Conservation (phyloP, 2,329 filamentous ascomycete species). For the Botryotinia globosa region DNA sequence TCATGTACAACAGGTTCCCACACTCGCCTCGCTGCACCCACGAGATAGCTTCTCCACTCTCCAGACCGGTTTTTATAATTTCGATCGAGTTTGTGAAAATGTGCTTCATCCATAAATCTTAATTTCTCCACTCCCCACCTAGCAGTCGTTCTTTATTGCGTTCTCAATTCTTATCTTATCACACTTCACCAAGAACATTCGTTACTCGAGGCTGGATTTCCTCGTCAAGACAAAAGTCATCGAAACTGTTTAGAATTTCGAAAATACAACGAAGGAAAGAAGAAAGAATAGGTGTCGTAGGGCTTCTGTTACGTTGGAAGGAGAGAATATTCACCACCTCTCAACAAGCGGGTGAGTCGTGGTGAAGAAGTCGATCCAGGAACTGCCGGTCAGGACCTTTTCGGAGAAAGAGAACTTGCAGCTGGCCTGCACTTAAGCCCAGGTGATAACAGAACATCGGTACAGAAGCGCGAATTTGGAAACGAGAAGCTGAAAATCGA, state of each 20-base stretch:
- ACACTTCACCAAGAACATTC: background rate
- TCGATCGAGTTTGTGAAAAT: background rate
- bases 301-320: background rate
- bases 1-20: slow-evolving; percentile 16
- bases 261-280: background rate
- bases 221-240: slow-evolving; percentile 11
- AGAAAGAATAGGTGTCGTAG: background rate
- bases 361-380: background rate
- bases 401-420: background rate
- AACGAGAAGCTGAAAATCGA: slow-evolving; percentile 9
- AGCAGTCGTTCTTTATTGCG: background rate
- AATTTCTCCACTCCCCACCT: slow-evolving; percentile 11
- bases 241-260: background rate
- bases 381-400: slow-evolving; percentile 12
- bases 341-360: background rate
- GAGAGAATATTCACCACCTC: background rate
- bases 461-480: background rate
- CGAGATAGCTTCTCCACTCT: slow-evolving; percentile 10
- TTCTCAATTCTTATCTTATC: slow-evolving; percentile 6
- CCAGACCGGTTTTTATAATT: background rate
- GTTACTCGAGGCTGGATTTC: slow-evolving; percentile 19
- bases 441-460: background rate
- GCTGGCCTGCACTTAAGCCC: background rate
- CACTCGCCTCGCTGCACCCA: slow-evolving; percentile 2
- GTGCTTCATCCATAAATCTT: slow-evolving; percentile 1